Conservation (phyloP, 2,329 filamentous ascomycete species). For the Gnomoniopsis smithogilvyi region DNA sequence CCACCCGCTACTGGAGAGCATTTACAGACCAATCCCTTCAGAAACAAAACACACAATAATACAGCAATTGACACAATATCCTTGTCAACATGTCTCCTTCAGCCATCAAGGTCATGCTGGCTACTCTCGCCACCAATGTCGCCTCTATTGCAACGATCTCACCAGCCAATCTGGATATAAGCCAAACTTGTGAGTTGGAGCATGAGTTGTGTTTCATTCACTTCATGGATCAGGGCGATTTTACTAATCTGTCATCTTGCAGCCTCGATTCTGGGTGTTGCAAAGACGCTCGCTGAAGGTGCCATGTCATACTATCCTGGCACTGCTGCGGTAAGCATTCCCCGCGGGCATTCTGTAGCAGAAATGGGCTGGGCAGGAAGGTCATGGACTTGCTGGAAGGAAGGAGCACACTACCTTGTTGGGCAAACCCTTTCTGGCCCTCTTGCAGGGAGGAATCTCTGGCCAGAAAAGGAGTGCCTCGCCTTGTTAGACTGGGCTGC, state of each 20-base stretch:
- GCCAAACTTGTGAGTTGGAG: slow-evolving; percentile 29
- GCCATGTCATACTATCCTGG: slow-evolving; percentile 65
- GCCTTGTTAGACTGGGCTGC: too few relatives aligned
- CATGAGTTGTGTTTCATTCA: too few relatives aligned
- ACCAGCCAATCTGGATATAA: slow-evolving; percentile 35
- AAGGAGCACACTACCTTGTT: background rate
- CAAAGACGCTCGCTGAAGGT: slow-evolving; percentile 57
- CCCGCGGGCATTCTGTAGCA: background rate
- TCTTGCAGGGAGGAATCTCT: background rate
- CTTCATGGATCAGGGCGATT: background rate
- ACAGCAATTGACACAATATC: background rate
- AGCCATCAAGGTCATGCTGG: background rate
- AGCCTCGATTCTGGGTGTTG: slow-evolving; percentile 62
- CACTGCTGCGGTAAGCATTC: slow-evolving; percentile 34
- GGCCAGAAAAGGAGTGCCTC: background rate
- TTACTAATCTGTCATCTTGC: slow-evolving; percentile 18
- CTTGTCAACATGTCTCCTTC: background rate
- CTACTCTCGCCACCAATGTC: slow-evolving; percentile 18
- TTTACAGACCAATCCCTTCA: background rate
- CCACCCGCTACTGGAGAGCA: background rate
- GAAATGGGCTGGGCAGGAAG: background rate
- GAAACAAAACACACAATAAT: background rate
- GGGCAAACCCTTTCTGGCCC: too few relatives aligned
- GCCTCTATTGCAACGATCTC: slow-evolving; percentile 17
- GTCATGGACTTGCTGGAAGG: background rate